Conservation (phyloP, 352 stramenopile species). For the Sclerospora graminicola region DNA sequence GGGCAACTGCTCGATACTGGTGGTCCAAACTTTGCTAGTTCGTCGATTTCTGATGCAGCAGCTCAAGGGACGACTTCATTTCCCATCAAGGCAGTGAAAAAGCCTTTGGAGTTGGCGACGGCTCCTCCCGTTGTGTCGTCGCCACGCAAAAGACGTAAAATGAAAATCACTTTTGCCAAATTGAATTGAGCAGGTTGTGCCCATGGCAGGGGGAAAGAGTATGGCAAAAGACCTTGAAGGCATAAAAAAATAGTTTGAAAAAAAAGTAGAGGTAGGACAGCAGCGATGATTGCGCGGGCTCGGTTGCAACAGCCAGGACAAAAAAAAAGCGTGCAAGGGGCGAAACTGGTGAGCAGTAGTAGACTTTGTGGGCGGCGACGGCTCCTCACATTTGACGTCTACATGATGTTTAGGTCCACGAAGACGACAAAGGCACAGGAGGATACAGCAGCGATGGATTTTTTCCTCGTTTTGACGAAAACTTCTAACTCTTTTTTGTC, state of each 20-base stretch:
- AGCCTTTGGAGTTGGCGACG: slow-evolving; percentile 24
- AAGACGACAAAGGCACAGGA: slow-evolving; percentile 10
- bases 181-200: slow-evolving; percentile 58
- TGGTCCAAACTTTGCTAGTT: slow-evolving; percentile 12
- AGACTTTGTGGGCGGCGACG: slow-evolving; percentile 14
- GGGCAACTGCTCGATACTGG: slow-evolving; percentile 12
- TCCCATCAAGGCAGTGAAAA: slow-evolving; percentile 33
- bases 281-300: slow-evolving; percentile 1
- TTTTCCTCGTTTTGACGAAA: slow-evolving; percentile 2
- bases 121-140: slow-evolving; percentile 43
- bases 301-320: slow-evolving; percentile 9
- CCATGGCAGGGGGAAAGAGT: slow-evolving; percentile 17
- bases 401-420: slow-evolving; percentile 4
- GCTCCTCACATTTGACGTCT: no score
- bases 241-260: slow-evolving; percentile 26
- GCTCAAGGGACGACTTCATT: slow-evolving; percentile 19
- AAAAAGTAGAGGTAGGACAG: slow-evolving; percentile 18
- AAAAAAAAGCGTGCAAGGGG: slow-evolving; percentile 4
- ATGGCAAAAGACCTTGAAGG: slow-evolving; percentile 32
- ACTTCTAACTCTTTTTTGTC: slow-evolving; percentile 4
- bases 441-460: not conserved
- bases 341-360: slow-evolving; percentile 5
- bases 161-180: slow-evolving; percentile 89
- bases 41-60: slow-evolving; percentile 18
- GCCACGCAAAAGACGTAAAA: slow-evolving; percentile 85